Evolutionary conservation across 2,329 filamentous ascomycete genomes (phyloP), one percentile per base, ranked within the genome.

Genomic region (Chaetomium olivaceum): DNA sequence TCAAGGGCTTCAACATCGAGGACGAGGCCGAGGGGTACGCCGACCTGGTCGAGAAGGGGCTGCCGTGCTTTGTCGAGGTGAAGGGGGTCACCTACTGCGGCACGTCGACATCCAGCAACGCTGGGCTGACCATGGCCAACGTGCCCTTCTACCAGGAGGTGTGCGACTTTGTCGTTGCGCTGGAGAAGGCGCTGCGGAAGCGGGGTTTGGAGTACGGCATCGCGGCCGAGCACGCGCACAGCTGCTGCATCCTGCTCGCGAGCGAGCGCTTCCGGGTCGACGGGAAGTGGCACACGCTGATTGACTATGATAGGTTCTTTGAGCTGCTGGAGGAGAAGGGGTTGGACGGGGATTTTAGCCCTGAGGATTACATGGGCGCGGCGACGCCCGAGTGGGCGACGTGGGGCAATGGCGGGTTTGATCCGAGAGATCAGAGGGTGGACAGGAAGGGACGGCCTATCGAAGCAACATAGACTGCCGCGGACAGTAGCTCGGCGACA

Each of bases 71-170:
- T 75, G 88, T 98, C 58, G 94, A 98, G 80, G 86, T 98, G 77
- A 98, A 98, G 81, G 94, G 94, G 62, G 94, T 98, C 46, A 98
- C 94, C 0, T 98, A 95, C 80, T 98, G 95, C 78, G 95, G 95
- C 50, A 98, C 94, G 0, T 89, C 89, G 8, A 92, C 92, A 0
- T 91, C 91, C 9, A 89, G 91, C 4, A 90, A 89, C 61, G 93
- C 92, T 0, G 94, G 94, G 0, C 82, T 98, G 56, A 95, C 89
- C n/a, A 98, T 98, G 94, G 87, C 92, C 73, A 98, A 98, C 74
- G 95, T 98, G 11, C 94, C 94, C 0, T 98, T 97, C 75, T 98
- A 97, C 79, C 89, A 91, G 76, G 94, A 97, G 78, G 91, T 97
- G 2, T 86, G 86, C 43, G 87, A 89, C 2, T 98, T 97, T 74